phyloP scores from a whole-genome alignment of 768 basidiomycete species.

The Kwoniella sp. region DNA sequence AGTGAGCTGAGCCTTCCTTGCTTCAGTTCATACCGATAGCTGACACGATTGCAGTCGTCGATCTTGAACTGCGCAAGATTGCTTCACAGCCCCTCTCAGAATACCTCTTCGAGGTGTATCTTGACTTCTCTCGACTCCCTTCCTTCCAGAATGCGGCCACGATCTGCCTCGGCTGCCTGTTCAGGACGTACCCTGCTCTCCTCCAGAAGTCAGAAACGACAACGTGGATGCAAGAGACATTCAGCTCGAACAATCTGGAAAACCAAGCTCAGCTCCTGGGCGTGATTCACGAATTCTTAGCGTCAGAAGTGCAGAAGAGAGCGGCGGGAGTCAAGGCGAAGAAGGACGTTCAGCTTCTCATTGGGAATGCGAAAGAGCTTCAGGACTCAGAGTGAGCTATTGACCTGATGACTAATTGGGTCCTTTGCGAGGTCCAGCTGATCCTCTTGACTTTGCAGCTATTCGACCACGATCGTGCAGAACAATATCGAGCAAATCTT shows the following conservation, averaged over 20 bases:
- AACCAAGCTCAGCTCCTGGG: conserved; percentile 72
- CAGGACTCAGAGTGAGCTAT: conserved; percentile 92
- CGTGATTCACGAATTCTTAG: conserved; percentile 89
- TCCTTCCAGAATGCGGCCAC: conserved; percentile 63
- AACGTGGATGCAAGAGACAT: conserved; percentile 85
- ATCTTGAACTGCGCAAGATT: conserved; percentile 64
- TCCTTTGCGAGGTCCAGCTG: background rate
- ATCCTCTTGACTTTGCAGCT: conserved; percentile 69
- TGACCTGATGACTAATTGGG: too few relatives aligned
- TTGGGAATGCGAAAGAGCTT: conserved; percentile 92
- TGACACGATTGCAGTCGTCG: conserved; percentile 59
- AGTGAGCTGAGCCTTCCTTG: conserved; percentile 59
- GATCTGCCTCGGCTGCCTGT: conserved; percentile 87
- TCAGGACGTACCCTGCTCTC: conserved; percentile 85
- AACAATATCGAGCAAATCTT: conserved; percentile 83
- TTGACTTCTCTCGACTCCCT: conserved; percentile 73
- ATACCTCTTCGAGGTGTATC: conserved; percentile 73
- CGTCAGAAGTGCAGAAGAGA: conserved; percentile 77
- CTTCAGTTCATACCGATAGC: background rate
- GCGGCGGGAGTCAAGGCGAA: conserved; percentile 4
- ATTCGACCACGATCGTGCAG: conserved; percentile 91
- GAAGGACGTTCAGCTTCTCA: conserved; percentile 85
- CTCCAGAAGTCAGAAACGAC: conserved; percentile 82
- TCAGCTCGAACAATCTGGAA: conserved; percentile 72
- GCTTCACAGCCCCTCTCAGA: conserved; percentile 76